Conservation (phyloP, 1,284 basidiomycete genomes). For the Ceratobasidium sp. region DNA sequence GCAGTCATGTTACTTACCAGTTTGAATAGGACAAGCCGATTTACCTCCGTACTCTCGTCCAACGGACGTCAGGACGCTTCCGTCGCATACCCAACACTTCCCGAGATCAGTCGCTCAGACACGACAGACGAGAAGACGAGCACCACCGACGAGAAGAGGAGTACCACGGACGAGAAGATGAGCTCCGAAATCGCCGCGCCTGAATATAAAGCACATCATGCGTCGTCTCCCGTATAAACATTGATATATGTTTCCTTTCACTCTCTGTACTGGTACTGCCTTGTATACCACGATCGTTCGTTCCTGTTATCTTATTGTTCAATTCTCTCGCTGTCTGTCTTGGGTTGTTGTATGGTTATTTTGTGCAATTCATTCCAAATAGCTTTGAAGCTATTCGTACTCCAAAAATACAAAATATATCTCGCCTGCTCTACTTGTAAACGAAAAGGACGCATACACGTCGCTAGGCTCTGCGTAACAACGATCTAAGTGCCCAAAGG, state of each 20-base stretch:
- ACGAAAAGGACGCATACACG: not conserved
- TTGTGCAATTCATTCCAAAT: not conserved
- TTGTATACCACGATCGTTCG: conserved; percentile 12
- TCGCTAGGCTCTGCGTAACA: not conserved
- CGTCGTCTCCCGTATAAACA: conserved; percentile 10
- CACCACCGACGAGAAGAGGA: not conserved
- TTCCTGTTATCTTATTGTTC: conserved; percentile 17
- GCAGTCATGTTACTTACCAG: not conserved
- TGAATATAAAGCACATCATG: conserved; percentile 5
- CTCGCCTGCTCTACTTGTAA: not conserved
- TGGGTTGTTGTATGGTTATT: not conserved
- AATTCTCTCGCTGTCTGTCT: not conserved
- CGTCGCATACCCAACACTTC: conserved; percentile 1
- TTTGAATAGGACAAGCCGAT: conserved; percentile 13
- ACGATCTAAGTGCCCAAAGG: not conserved
- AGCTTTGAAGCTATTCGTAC: not conserved
- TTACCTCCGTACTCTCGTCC: not conserved
- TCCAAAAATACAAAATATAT: no score
- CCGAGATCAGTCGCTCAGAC: not conserved
- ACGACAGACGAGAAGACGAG: conserved; percentile 17
- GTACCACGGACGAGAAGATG: conserved; percentile 1
- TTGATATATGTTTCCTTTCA: not conserved
- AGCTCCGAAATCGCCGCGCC: not conserved
- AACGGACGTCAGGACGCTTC: conserved; percentile 5
- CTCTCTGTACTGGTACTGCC: conserved; percentile 1